Conservation (phyloP, 2,329 filamentous ascomycete genomes). For the Trichoderma atroviride region DNA sequence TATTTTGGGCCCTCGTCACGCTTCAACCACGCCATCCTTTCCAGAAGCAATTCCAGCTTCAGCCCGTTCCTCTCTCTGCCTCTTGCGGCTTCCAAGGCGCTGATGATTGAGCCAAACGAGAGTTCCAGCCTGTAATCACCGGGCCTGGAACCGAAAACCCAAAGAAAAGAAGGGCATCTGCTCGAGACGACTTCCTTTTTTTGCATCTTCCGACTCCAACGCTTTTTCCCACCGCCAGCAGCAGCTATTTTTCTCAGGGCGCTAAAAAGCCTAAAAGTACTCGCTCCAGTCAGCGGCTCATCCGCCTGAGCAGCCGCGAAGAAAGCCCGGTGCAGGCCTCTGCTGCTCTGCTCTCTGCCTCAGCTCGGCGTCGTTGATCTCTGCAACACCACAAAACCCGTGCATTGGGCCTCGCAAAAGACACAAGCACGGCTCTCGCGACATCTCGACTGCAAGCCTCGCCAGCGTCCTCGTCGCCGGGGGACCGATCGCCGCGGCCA, state of each 20-base stretch:
- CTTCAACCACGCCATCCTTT: slow-evolving; percentile 21
- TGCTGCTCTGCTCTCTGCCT: neutral
- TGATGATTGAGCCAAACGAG: slow-evolving; percentile 3
- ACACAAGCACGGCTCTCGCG: neutral
- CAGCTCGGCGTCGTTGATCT: neutral
- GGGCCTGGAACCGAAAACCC: neutral
- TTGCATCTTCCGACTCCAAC: neutral
- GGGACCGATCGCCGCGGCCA: slow-evolving; percentile 38
- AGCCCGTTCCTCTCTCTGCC: slow-evolving; percentile 5
- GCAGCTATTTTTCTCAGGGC: slow-evolving; percentile 6
- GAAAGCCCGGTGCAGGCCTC: neutral
- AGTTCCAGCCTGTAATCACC: neutral
- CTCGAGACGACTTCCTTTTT: neutral
- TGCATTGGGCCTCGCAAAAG: neutral
- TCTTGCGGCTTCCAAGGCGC: slow-evolving; percentile 4
- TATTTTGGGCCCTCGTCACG: neutral
- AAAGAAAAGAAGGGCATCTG: neutral
- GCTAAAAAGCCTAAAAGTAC: slow-evolving; percentile 23
- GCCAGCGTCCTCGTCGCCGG: neutral
- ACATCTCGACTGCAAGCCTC: neutral
- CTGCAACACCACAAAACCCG: slow-evolving; percentile 4
- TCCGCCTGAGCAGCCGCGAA: slow-evolving; percentile 13
- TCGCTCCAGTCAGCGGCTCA: slow-evolving; percentile 14
- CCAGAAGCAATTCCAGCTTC: slow-evolving; percentile 10
- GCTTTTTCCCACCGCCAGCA: neutral